Percentiles rank a stretch among this genome's conserved stretches.
These are phyloP conservation scores for Gossypium davidsonii DNA, from an alignment of 441 rosid species.

Conservation along the genomic window DNA sequence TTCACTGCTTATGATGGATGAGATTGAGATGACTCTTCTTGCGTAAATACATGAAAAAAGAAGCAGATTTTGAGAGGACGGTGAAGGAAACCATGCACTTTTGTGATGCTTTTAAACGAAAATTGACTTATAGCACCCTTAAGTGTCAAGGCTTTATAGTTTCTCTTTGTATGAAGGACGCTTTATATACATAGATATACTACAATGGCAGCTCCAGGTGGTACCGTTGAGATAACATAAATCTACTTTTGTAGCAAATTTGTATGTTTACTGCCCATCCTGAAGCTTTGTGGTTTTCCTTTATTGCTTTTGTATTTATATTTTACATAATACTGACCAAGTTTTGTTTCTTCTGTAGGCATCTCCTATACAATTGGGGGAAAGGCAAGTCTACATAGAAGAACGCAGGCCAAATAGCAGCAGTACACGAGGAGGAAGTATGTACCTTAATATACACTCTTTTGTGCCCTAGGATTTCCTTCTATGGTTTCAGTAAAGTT, in stretches of 20 bases:
- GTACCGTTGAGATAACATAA: not conserved
- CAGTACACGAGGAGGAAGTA: slow-evolving; percentile 85
- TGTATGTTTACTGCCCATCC: not conserved
- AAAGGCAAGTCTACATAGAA: slow-evolving; percentile 82
- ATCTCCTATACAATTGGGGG: slow-evolving; percentile 84
- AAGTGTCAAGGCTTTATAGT: not conserved
- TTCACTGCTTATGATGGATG: not conserved
- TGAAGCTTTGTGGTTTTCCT: not conserved
- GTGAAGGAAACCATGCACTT: not conserved
- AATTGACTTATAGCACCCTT: not conserved
- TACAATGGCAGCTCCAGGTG: not conserved
- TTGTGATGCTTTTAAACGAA: not conserved
- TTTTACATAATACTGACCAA: not conserved
- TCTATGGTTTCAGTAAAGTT: not conserved
- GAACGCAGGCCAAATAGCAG: slow-evolving; percentile 89
- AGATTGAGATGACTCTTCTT: not conserved
- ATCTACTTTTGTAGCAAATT: not conserved
- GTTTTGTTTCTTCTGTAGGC: slow-evolving; percentile 38
- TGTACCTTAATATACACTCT: slow-evolving; percentile 18
- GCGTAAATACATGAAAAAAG: not conserved
- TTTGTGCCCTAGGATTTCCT: not conserved
- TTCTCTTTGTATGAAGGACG: not conserved
- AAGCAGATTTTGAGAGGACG: not conserved
- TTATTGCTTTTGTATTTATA: not conserved
- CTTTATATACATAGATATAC: not conserved